These are phyloP conservation scores for Sequoia sempervirens DNA, from an alignment of 75 land plant genomes.

Conservation along the genomic window DNA sequence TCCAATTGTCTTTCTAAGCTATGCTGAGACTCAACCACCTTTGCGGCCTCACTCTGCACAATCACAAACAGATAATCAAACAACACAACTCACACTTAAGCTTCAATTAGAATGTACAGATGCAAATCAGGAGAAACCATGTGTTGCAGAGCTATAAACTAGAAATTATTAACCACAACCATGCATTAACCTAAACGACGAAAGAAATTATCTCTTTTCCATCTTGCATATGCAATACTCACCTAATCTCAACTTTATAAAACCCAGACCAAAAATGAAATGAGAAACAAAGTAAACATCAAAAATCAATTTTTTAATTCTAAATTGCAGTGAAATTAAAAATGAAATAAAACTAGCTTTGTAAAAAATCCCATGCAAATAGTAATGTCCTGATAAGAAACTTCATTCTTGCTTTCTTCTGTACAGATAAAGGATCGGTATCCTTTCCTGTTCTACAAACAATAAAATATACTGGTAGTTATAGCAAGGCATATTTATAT, in stretches of 20 bases:
- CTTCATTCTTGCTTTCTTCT: neutral
- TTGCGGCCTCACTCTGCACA: conserved; percentile 85
- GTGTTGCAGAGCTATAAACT: neutral
- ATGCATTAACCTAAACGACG: neutral
- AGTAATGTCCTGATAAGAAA: neutral
- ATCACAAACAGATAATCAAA: conserved; percentile 1
- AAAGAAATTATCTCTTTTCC: neutral
- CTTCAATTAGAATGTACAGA: neutral
- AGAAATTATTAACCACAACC: neutral
- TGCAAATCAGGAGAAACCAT: neutral
- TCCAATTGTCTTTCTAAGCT: conserved; percentile 82
- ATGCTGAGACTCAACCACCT: conserved; percentile 91
- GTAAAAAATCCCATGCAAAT: neutral
- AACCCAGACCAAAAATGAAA: neutral
- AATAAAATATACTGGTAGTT: neutral
- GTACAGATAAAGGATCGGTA: neutral
- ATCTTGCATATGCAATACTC: neutral
- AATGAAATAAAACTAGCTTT: too few species aligned
- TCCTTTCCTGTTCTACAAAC: neutral
- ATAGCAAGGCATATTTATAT: neutral
- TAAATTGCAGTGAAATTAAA: too few species aligned
- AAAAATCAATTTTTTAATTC: neutral
- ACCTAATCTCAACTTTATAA: neutral
- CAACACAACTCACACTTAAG: neutral
- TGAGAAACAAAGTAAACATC: too few species aligned